Percentiles rank a stretch among this genome's conserved stretches.
phyloP scores from a whole-genome alignment of 768 basidiomycete genomes.

The Amanita pallidorosea region DNA sequence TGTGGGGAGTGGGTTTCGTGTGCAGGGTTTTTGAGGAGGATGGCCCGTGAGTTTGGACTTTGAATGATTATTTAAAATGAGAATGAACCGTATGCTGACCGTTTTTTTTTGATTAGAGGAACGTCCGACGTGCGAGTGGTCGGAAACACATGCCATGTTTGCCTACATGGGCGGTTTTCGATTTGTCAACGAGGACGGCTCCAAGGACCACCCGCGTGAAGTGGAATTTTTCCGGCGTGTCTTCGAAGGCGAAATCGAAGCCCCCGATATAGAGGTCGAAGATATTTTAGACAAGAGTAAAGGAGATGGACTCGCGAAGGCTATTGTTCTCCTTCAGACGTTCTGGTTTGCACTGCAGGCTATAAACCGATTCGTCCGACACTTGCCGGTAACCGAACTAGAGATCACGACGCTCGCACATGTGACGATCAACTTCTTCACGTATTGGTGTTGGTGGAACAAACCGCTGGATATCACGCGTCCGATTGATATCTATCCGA shows the following conservation, averaged over 20 bases:
- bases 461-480: slow-evolving; percentile 18
- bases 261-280: slow-evolving; percentile 1
- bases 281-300: slow-evolving; percentile 23
- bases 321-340: slow-evolving; percentile 19
- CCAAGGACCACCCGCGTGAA: neutral
- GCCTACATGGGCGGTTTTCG: slow-evolving; percentile 21
- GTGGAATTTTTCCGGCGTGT: neutral
- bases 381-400: slow-evolving; percentile 18
- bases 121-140: slow-evolving; percentile 7
- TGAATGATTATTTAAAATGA: too few species aligned
- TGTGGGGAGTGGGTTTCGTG: slow-evolving; percentile 9
- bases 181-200: neutral
- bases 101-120: neutral
- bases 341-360: slow-evolving; percentile 21
- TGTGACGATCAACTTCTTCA: slow-evolving; percentile 15
- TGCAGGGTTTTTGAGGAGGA: neutral
- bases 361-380: slow-evolving; percentile 12
- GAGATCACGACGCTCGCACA: slow-evolving; percentile 22
- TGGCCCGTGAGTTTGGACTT: neutral
- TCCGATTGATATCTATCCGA: neutral
- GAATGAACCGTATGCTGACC: neutral
- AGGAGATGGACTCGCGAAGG: slow-evolving; percentile 19
- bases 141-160: slow-evolving; percentile 15
- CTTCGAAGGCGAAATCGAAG: neutral
- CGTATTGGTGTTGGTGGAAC: slow-evolving; percentile 22